These are phyloP conservation scores for Thelephora ganbajun DNA, from an alignment of 768 basidiomycete species.

Conservation along the genomic window DNA sequence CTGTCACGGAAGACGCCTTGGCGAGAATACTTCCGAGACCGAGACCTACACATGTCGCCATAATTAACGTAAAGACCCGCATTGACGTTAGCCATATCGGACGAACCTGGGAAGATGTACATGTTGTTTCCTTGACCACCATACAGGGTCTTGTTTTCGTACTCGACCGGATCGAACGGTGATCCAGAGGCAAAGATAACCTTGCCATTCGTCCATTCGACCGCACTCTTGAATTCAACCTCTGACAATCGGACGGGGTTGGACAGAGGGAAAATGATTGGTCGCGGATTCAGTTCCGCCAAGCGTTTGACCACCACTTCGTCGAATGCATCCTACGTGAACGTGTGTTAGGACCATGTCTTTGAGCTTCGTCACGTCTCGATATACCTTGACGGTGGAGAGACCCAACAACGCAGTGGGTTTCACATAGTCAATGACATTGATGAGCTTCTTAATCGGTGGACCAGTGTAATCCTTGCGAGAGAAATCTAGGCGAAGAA, in stretches of 20 bases:
- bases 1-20: slow-evolving; percentile 56
- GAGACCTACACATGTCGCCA: slow-evolving; percentile 27
- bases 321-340: slow-evolving; percentile 53
- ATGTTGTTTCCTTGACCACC: slow-evolving; percentile 94
- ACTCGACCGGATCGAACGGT: slow-evolving; percentile 59
- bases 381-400: slow-evolving; percentile 59
- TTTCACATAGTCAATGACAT: slow-evolving; percentile 68
- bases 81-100: background rate
- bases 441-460: slow-evolving; percentile 58
- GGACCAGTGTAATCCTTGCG: slow-evolving; percentile 68
- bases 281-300: slow-evolving; percentile 65
- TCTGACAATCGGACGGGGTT: slow-evolving; percentile 80
- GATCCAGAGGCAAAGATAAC: slow-evolving; percentile 84
- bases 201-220: slow-evolving; percentile 53
- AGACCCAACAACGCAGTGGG: slow-evolving; percentile 86
- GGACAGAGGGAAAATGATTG: slow-evolving; percentile 87
- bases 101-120: slow-evolving; percentile 63
- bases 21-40: slow-evolving; percentile 72
- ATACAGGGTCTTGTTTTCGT: slow-evolving; percentile 40
- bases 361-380: background rate
- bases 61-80: background rate
- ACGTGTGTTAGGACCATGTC: background rate
- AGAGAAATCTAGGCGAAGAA: slow-evolving; percentile 50
- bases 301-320: slow-evolving; percentile 59
- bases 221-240: slow-evolving; percentile 66